Evolutionary conservation across 192 early-diverging fungal genomes (phyloP), one percentile per base, ranked within the genome.

Genomic region (Allomyces arbusculus): DNA sequence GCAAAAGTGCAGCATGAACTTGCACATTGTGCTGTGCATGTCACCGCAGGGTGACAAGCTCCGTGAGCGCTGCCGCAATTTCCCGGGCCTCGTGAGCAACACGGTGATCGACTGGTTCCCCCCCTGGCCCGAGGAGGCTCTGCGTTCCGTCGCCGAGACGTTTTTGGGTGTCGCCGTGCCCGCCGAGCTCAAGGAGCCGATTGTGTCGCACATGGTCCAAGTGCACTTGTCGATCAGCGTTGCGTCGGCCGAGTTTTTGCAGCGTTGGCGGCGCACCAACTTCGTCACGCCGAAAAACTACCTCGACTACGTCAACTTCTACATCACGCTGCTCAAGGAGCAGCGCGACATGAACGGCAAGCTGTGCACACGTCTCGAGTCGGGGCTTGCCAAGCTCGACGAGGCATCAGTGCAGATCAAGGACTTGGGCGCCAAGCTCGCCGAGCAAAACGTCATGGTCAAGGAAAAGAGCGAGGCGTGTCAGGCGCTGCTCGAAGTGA

Each of bases 21-120:
- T 99, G 55, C 97, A 99, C 70, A 92, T 99, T 33, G 93, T 99
- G 19, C 97, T 99, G 69, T 98, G 95, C 16, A 99, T 99, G 97
- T 98, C 98, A 71, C 97, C 97, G 19, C 97, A 95, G 0, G 87
- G 90, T 65, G 90, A 81, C 24, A 92, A 89, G 24, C 77, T 98
- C 23, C 90, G 89, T 4, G 85, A 86, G n/a, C 86, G 93, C 43
- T 92, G 94, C 0, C 93, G 95, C 20, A 97, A 94, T 3, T 96
- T 92, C 9, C 97, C 97, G 44, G 97, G 95, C 22, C 81, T 99
- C 75, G 98, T 99, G 85, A 99, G 98, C 72, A 91, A 95, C 71
- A 98, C 95, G 77, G 97, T 99, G 61, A 75, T 99, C 25, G 92
- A 99, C 77, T 98, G 97, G 95, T 95, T 97, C 63, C 95, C 94